Conservation (phyloP, 192 early-diverging fungal species). For the Fimicolochytrium jonesii region DNA sequence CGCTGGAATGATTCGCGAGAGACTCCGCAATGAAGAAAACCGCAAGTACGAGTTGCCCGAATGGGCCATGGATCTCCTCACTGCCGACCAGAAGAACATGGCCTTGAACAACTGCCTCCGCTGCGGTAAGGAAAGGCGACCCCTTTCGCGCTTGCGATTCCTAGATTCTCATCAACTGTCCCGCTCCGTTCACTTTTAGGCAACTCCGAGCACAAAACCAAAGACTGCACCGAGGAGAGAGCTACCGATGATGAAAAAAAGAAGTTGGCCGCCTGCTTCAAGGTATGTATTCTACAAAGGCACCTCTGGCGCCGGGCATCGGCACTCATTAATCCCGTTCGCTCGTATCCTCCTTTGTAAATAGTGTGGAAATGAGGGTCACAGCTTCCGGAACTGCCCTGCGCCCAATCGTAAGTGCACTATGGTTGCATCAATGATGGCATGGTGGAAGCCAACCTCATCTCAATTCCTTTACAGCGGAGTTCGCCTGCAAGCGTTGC, state of each 20-base stretch:
- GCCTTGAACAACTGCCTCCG: slow-evolving; percentile 7
- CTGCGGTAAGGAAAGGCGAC: slow-evolving; percentile 1
- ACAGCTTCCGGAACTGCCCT: slow-evolving; percentile 3
- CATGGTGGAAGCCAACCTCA: neutral
- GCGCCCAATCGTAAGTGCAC: slow-evolving; percentile 2
- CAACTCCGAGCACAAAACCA: neutral
- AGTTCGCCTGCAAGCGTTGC: slow-evolving; percentile 7
- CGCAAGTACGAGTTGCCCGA: slow-evolving; percentile 9
- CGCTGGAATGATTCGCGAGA: slow-evolving; percentile 3
- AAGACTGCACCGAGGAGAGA: slow-evolving; percentile 10
- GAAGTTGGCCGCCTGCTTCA: neutral
- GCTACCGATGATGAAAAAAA: neutral
- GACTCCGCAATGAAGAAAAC: neutral
- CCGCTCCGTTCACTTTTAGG: neutral
- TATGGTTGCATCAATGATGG: neutral
- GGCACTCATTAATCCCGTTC: neutral
- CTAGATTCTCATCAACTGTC: neutral
- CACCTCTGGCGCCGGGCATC: no score
- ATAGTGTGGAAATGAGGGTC: neutral
- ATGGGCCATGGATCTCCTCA: slow-evolving; percentile 2
- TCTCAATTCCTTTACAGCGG: neutral
- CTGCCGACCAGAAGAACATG: neutral
- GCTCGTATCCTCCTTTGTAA: neutral
- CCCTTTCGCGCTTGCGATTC: neutral
- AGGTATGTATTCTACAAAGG: slow-evolving; percentile 5